A percentile compares a stretch with the other conserved stretches of the same genome.
Evolutionary conservation across 2,329 filamentous ascomycete species (phyloP).

Genomic region (Aspergillus sp.): DNA sequence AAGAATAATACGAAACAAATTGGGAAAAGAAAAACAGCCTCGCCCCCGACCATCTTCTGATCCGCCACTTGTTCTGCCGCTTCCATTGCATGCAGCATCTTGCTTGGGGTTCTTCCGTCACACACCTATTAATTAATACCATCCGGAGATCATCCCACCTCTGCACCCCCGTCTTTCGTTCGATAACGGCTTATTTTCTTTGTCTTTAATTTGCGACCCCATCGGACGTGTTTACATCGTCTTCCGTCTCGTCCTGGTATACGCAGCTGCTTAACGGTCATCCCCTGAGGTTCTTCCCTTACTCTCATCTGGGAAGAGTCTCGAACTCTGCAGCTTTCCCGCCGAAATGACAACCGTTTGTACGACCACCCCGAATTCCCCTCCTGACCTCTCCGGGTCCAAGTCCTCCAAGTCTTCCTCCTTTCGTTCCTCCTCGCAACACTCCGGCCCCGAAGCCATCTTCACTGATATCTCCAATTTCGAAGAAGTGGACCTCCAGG

Average conservation of each 20-base stretch:
- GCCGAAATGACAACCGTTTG: constrained; percentile 45
- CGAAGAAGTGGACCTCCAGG: constrained; percentile 87
- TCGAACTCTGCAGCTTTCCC: constrained; percentile 16
- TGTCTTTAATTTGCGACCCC: constrained; percentile 13
- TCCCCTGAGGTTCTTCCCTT: not conserved
- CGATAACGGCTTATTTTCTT: constrained; percentile 3
- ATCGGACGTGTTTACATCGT: constrained; percentile 3
- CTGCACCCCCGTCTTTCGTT: not conserved
- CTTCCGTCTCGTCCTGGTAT: not conserved
- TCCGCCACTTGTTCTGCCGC: not conserved
- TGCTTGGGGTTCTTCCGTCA: not conserved
- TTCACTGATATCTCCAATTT: constrained; percentile 79
- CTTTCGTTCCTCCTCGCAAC: constrained; percentile 74
- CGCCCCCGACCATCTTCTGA: not conserved
- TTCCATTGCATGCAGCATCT: constrained; percentile 13
- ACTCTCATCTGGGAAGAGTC: constrained; percentile 3
- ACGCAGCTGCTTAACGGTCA: not conserved
- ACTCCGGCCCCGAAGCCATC: constrained; percentile 67
- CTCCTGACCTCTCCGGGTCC: constrained; percentile 76
- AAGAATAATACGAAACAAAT: not conserved
- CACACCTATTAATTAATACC: constrained; percentile 3
- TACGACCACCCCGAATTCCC: constrained; percentile 62
- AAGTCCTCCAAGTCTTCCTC: constrained; percentile 92
- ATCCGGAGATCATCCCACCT: not conserved
- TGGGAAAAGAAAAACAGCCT: not conserved